A percentile compares a stretch with the other conserved stretches of the same genome.
These are phyloP conservation scores for Petunia axillaris DNA, from an alignment of 257 asterid species.

Conservation along the genomic window DNA sequence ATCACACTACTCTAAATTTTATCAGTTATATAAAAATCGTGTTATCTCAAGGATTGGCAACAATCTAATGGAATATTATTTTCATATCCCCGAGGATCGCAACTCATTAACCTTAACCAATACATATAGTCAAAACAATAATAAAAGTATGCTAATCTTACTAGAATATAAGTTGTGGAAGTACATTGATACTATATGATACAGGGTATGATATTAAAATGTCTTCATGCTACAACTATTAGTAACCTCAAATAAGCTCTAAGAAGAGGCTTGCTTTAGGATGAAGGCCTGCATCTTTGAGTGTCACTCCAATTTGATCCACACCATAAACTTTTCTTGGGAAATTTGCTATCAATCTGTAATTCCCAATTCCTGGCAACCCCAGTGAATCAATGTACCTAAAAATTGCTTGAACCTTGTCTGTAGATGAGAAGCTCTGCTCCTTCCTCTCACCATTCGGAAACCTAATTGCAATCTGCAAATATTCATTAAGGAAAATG, in stretches of 20 bases:
- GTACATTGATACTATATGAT: not conserved
- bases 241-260: slow-evolving; percentile 56
- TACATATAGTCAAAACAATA: not conserved
- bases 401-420: slow-evolving; percentile 63
- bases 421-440: slow-evolving; percentile 61
- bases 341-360: slow-evolving; percentile 72
- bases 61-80: no score
- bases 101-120: no score
- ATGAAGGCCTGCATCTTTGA: slow-evolving; percentile 72
- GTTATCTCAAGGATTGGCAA: no score
- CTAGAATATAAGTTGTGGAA: not conserved
- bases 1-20: no score
- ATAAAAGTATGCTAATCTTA: not conserved
- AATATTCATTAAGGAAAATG: not conserved
- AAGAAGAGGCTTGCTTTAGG: slow-evolving; percentile 86
- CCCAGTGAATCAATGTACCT: slow-evolving; percentile 59
- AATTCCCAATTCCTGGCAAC: slow-evolving; percentile 54
- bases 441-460: slow-evolving; percentile 91
- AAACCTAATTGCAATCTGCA: slow-evolving; percentile 74
- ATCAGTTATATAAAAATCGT: no score
- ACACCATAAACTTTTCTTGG: slow-evolving; percentile 73
- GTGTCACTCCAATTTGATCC: slow-evolving; percentile 62
- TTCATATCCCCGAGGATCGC: no score
- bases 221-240: not conserved
- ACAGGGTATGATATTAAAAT: not conserved